Percentiles rank a stretch among this genome's conserved stretches.
These are phyloP conservation scores for Ustilago loliicola DNA, from an alignment of 1,284 basidiomycete species.

Conservation along the genomic window DNA sequence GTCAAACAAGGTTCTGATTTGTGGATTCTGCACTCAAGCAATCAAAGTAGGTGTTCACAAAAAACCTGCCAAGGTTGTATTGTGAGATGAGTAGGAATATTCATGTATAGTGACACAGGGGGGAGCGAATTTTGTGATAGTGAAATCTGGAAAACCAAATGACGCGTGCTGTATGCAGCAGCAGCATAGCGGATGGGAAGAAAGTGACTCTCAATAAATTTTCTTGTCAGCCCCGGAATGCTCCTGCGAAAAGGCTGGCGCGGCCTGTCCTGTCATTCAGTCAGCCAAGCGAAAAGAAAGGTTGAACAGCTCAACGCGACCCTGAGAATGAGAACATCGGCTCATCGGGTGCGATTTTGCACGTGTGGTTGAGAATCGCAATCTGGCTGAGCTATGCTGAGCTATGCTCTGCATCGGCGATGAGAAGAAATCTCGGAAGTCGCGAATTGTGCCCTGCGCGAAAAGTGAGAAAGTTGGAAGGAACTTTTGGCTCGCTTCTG, in stretches of 20 bases:
- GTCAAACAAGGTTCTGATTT: too few species aligned
- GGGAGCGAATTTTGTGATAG: too few species aligned
- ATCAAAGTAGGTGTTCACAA: too few species aligned
- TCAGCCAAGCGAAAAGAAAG: conserved; percentile 25
- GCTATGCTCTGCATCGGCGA: conserved; percentile 34
- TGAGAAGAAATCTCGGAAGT: conserved; percentile 18
- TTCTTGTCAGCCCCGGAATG: conserved; percentile 5
- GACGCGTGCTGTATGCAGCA: too few species aligned
- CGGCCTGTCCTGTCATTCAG: conserved; percentile 10
- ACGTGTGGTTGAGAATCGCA: background rate
- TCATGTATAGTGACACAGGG: too few species aligned
- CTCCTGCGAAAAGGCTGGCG: conserved; percentile 23
- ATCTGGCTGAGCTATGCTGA: background rate
- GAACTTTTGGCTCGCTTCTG: conserved; percentile 15
- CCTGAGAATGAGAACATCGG: background rate
- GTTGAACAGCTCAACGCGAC: background rate
- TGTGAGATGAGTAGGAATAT: too few species aligned
- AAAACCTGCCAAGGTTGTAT: too few species aligned
- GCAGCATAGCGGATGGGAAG: background rate
- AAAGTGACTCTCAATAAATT: conserved; percentile 43
- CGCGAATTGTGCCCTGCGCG: background rate
- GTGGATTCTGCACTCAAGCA: too few species aligned
- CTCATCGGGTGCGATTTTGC: background rate
- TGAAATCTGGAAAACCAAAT: too few species aligned
- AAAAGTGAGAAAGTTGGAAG: conserved; percentile 20